Evolutionary conservation across 2,329 filamentous ascomycete species (phyloP), one percentile per base, ranked within the genome.

Genomic region (Pseudogymnoascus sp.): DNA sequence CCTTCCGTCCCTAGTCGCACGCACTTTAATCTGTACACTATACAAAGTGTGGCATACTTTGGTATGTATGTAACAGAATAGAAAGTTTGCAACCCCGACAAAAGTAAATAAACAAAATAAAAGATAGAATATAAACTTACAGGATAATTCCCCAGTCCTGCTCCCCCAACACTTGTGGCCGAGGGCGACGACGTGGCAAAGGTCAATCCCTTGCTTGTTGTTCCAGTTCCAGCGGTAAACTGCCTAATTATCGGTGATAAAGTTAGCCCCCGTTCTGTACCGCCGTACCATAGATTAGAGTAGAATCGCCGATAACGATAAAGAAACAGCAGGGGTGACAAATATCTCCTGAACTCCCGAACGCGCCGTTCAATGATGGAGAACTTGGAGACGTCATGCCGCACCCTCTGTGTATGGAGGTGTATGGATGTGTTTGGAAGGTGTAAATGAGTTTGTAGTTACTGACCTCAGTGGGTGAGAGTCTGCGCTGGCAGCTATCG

Each of bases 131-230:
- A n/a, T 37, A 23, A 67, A 79, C 81, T 77, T 79, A 85, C 81
- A 73, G 82, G 82, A 67, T 79, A 80, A 69, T 79, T 81, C 66
- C 82, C 82, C 72, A 85, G 84, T 62, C 85, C 85, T 67, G 50
- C 50, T 56, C 50, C 50, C 5, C 83, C 85, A 53, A 72, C 74
- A 66, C 84, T 82, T 42, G 85, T 87, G 42, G 83, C 83, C 65
- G 85, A 84, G 59, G 85, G 84, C 53, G 85, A 86, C 67, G 84
- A 83, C 67, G 83, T 86, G 69, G 83, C 80, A 73, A 84, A 85
- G 68, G 79, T 63, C 38, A 31, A 44, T 23, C 25, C 42, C 35
- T 62, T 50, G 61, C 61, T 56, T 78, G 72, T 73, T 74, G 56
- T 63, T 50, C 21, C 21, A 21, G 28, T 31, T 31, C 61, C 64